phyloP scores from a whole-genome alignment of 2,329 filamentous ascomycete genomes.

The Paecilomyces variotii region DNA sequence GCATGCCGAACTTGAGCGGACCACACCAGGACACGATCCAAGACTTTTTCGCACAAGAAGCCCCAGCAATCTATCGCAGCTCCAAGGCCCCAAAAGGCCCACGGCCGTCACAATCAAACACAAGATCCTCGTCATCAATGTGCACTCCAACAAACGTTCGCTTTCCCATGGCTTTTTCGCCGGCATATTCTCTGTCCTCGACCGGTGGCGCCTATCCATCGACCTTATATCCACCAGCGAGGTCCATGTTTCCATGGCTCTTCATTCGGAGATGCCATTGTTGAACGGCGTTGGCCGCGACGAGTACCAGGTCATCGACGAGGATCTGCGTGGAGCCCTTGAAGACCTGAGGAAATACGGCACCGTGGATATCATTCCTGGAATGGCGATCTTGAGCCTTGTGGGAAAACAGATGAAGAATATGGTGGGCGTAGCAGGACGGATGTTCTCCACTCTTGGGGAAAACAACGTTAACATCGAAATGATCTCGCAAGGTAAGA shows the following conservation, averaged over 20 bases:
- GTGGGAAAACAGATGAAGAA: conserved; percentile 97
- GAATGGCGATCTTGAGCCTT: conserved; percentile 93
- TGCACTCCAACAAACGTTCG: conserved; percentile 94
- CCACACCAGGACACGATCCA: conserved; percentile 49
- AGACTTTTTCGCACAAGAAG: conserved; percentile 43
- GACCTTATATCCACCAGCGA: conserved; percentile 95
- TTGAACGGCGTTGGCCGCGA: conserved; percentile 40
- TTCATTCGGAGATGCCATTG: conserved; percentile 66
- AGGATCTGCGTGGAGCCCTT: conserved; percentile 58
- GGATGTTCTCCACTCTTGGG: conserved; percentile 90
- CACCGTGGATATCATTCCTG: conserved; percentile 78
- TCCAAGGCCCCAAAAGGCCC: conserved; percentile 60
- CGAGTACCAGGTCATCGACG: conserved; percentile 49
- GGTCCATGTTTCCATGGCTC: conserved; percentile 94
- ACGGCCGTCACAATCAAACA: conserved; percentile 96
- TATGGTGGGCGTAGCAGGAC: conserved; percentile 87
- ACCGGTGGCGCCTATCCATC: conserved; percentile 79
- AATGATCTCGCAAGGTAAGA: conserved; percentile 94
- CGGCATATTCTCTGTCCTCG: conserved; percentile 83
- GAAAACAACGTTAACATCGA: conserved; percentile 95
- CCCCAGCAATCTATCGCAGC: conserved; percentile 40
- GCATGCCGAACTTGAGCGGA: conserved; percentile 43
- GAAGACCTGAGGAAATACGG: conserved; percentile 71
- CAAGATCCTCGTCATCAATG: conserved; percentile 92
- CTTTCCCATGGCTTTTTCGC: conserved; percentile 95